These are phyloP conservation scores for Sesbania bispinosa DNA, from an alignment of 306 rosid species.

Conservation along the genomic window DNA sequence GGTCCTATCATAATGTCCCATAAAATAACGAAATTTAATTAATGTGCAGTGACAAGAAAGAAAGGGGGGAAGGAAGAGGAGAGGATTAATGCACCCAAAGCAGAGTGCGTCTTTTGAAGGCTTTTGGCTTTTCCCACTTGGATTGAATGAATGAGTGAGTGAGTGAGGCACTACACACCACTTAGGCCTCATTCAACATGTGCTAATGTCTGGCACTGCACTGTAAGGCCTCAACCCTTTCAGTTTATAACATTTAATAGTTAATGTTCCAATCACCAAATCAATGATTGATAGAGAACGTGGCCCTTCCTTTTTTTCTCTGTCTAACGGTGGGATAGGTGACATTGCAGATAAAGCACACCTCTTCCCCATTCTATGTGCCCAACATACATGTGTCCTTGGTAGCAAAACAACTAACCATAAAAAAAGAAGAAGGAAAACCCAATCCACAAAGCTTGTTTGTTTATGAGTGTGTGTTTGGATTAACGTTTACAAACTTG, in stretches of 20 bases:
- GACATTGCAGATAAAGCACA: not conserved
- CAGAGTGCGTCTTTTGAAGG: constrained; percentile 27
- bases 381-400: constrained; percentile 20
- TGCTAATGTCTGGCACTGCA: constrained; percentile 26
- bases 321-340: not conserved
- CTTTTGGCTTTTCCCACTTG: constrained; percentile 17
- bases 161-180: constrained; percentile 13
- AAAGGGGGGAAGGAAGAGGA: not conserved
- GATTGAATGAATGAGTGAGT: too few relatives aligned
- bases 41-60: constrained; percentile 19
- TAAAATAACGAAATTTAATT: constrained; percentile 14
- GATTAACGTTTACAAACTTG: too few relatives aligned
- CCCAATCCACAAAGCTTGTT: too few relatives aligned
- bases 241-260: not conserved
- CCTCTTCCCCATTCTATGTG: not conserved
- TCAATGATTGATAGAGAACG: constrained; percentile 24
- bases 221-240: constrained; percentile 10
- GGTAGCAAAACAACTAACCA: not conserved
- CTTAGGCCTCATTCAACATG: constrained; percentile 26
- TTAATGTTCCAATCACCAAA: constrained; percentile 18
- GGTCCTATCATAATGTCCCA: constrained; percentile 7
- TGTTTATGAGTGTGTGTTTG: too few relatives aligned
- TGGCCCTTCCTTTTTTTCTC: constrained; percentile 5
- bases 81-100: constrained; percentile 15
- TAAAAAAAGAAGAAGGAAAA: not conserved